Percentiles rank a stretch among this genome's conserved stretches.
Conservation (phyloP, 2,329 filamentous ascomycete genomes). For the Curvularia spicifera region DNA sequence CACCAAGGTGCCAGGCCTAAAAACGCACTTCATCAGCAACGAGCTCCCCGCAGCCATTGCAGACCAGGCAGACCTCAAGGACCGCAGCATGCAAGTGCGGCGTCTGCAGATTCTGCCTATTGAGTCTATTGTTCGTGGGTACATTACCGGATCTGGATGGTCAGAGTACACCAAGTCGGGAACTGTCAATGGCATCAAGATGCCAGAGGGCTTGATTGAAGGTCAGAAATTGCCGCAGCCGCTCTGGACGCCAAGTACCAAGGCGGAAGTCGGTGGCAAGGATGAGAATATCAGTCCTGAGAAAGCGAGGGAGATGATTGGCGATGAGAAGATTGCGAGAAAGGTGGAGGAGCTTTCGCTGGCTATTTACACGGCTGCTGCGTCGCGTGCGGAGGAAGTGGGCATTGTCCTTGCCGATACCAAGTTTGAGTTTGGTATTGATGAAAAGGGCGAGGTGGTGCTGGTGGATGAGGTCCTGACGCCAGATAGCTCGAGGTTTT, state of each 20-base stretch:
- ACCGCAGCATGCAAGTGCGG: slow-evolving; percentile 78
- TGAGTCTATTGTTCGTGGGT: slow-evolving; percentile 86
- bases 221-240: slow-evolving; percentile 72
- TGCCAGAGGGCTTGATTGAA: slow-evolving; percentile 72
- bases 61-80: slow-evolving; percentile 52
- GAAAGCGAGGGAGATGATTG: slow-evolving; percentile 61
- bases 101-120: slow-evolving; percentile 77
- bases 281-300: slow-evolving; percentile 86
- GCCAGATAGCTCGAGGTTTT: slow-evolving; percentile 79
- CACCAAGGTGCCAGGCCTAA: slow-evolving; percentile 62
- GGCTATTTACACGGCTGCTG: slow-evolving; percentile 67
- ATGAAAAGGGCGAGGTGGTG: slow-evolving; percentile 68
- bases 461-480: slow-evolving; percentile 86
- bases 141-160: slow-evolving; percentile 87
- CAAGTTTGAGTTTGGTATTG: slow-evolving; percentile 78
- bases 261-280: slow-evolving; percentile 78
- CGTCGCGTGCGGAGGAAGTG: slow-evolving; percentile 67
- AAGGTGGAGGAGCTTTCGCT: slow-evolving; percentile 71
- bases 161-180: slow-evolving; percentile 74
- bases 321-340: slow-evolving; percentile 68
- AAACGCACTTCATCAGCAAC: slow-evolving; percentile 68
- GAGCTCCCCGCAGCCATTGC: slow-evolving; percentile 59
- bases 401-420: slow-evolving; percentile 81
- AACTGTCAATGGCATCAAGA: slow-evolving; percentile 78
- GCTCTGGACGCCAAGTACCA: slow-evolving; percentile 83